Base-by-base conservation (phyloP, 2,329 filamentous ascomycete genomes). In the Fusarium sp. region DNA sequence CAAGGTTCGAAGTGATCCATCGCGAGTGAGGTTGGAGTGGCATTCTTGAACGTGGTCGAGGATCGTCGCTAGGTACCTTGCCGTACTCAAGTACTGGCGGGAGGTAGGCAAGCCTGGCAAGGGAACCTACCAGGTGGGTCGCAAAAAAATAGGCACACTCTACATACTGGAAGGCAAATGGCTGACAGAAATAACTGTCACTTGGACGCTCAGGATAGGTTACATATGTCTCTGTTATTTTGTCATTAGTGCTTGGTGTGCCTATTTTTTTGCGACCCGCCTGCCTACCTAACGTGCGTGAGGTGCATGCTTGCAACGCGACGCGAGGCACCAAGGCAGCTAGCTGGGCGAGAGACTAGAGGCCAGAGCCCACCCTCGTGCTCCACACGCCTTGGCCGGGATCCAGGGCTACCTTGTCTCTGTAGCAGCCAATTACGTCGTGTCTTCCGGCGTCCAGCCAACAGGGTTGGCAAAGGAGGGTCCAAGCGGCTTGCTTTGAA, bases 291-390 rank as follows among this genome's bases (percentile, higher is more conserved):
- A 23, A 37, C 35, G 14, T 41, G 23, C 35, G 6, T 35, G 15
- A 23, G 18, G 14, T 21, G 40, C 56, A 50, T 66, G 63, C 56
- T 69, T 63, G 57, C 48, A 65, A 58, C 59, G 46, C 57, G 45
- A 69, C 57, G 54, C 66, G 66, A 69, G 62, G 57, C 66, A 69
- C 66, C 61, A 63, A 69, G 62, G 57, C 66, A 63, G 40, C 52
- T 52, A 47, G 61, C 29, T 31, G 29, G 29, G 29, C 7, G 11
- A 31, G 29, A 31, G 23, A 8, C 37, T 47, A 64, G 36, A 52
- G 48, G 48, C 45, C 41, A 51, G 43, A 47, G 31, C 17, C 56
- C 66, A 56, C 56, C 56, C 27, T 41, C 17, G 11, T 47, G 55
- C 54, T 41, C 64, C 65, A 69, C 36, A 40, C 33, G 33, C 21